These are phyloP conservation scores for Blastobotrys indianensis DNA, from an alignment of 1,139 yeast species.

Conservation along the genomic window DNA sequence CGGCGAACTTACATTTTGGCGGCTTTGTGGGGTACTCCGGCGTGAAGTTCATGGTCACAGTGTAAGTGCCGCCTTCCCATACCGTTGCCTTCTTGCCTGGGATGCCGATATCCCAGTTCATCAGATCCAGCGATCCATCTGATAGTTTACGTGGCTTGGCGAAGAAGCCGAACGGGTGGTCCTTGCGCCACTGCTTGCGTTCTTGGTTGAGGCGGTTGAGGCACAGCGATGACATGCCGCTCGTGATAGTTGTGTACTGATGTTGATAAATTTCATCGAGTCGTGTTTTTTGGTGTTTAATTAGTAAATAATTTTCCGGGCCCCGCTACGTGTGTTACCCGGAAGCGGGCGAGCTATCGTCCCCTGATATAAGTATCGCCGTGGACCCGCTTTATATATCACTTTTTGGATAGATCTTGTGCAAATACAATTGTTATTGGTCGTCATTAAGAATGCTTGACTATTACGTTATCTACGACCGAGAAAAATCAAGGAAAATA, in stretches of 20 bases:
- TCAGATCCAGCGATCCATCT: conserved; percentile 81
- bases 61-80: conserved; percentile 87
- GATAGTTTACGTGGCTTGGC: conserved; percentile 77
- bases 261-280: neutral
- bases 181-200: conserved; percentile 93
- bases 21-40: conserved; percentile 96
- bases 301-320: neutral
- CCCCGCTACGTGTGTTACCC: neutral
- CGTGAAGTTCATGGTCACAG: conserved; percentile 77
- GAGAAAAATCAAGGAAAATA: no score
- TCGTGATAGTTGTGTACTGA: neutral
- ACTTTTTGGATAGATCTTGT: no score
- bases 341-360: no score
- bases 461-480: no score
- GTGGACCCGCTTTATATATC: no score
- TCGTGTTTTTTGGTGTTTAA: neutral
- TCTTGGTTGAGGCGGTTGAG: conserved; percentile 80
- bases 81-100: conserved; percentile 85
- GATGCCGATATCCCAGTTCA: conserved; percentile 89
- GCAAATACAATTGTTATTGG: no score
- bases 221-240: conserved; percentile 40
- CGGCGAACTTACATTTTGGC: conserved; percentile 84
- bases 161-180: conserved; percentile 94
- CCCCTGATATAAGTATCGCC: no score
- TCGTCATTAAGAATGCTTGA: no score